These are phyloP conservation scores for Jacaranda mimosifolia DNA, from an alignment of 257 asterid genomes.

Conservation along the genomic window DNA sequence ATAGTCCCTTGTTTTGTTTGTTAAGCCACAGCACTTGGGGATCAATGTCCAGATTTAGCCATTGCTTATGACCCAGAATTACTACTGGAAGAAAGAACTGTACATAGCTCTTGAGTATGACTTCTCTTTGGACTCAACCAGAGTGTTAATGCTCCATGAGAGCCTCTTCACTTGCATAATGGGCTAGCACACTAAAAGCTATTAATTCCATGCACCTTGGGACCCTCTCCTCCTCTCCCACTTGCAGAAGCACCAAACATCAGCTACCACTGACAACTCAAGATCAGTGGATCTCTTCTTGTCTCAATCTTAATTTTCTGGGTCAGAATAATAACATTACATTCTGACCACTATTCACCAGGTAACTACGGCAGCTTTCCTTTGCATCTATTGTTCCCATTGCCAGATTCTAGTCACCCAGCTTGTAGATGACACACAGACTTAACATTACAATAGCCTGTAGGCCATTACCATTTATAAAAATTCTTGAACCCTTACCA, in stretches of 20 bases:
- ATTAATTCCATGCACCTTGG: conserved; percentile 21
- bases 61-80: too few relatives aligned
- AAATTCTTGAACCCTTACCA: background rate
- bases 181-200: conserved; percentile 9
- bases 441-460: conserved; percentile 5
- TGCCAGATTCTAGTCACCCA: conserved; percentile 14
- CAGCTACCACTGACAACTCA: conserved; percentile 24
- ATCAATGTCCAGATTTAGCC: too few relatives aligned
- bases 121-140: background rate
- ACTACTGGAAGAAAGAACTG: too few relatives aligned
- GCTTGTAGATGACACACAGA: conserved; percentile 15
- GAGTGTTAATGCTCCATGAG: background rate
- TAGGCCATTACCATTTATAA: conserved; percentile 24
- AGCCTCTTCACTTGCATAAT: conserved; percentile 15
- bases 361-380: background rate
- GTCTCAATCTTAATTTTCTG: conserved; percentile 20
- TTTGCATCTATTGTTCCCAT: conserved; percentile 3
- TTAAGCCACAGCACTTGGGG: too few relatives aligned
- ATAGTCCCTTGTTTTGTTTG: too few relatives aligned
- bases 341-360: conserved; percentile 25
- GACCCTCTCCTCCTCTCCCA: conserved; percentile 27
- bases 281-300: conserved; percentile 26
- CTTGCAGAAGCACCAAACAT: conserved; percentile 36
- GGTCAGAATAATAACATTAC: conserved; percentile 22
- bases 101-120: background rate